Base-by-base conservation (phyloP, 2,329 filamentous ascomycete genomes). In the Escovopsis sp. region DNA sequence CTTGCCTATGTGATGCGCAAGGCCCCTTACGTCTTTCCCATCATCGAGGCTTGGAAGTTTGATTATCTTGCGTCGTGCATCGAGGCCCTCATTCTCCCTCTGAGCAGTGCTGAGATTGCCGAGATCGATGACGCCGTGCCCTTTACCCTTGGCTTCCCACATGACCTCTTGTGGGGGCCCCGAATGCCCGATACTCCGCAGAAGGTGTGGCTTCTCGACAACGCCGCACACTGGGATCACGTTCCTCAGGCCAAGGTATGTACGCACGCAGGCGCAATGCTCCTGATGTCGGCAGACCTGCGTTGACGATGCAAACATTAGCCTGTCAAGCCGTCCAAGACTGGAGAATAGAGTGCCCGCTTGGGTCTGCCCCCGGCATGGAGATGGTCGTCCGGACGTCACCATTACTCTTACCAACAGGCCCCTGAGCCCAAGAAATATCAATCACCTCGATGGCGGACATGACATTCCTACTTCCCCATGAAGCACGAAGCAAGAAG, bases 1-100 rank as follows among this genome's bases (percentile, higher is more conserved):
- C 56, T 86, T 17, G 79, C 80, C 2, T 86, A 86, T 48, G 73
- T 85, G 12, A 68, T 81, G 65, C 67, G 73, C 43, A 84, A 85
- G 57, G 62, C 75, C 1, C 70, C 77, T 0, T 73, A 82, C 46
- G 75, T 85, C 7, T 74, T 74, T 46, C 74, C 74, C 0, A 68
- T 78, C 27, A 58, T 76, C 8, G 74, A 73, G 4, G 69, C 69
- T 0, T 59, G 72, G 4, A 77, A 71, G 45, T 51, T 76, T 15
- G 66, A 72, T 36, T 72, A 79, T 47, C 50, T 79, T n/a, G 62
- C 70, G 40, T 64, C 62, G 37, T 78, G 76, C 43, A 72, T 78
- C 43, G 62, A 68, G 39, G 68, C 69, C 0, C 52, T 79, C 21
- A 56, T 55, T 3, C 52, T 77, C 38, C 55, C 62, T 34, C 54